Base-by-base conservation (phyloP, 2,329 filamentous ascomycete species). In the Talaromyces sp. region DNA sequence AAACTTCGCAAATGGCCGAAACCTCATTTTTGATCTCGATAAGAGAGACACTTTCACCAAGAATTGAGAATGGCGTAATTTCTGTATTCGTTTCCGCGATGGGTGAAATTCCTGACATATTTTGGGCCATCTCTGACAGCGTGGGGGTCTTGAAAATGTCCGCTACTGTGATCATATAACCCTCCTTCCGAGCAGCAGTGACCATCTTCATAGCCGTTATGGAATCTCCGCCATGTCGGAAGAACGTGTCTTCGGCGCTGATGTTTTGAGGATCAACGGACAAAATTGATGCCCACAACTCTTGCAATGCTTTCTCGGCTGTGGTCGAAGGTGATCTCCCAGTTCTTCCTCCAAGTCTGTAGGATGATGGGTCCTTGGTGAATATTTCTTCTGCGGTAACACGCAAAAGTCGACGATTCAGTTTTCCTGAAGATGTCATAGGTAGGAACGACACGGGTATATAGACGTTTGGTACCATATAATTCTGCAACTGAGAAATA, bases 181-280 rank as follows among this genome's bases (percentile, higher is more conserved):
- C 62, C n/a, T 61, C 36, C 30, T 57, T 59, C 5, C 62, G 52
- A 19, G 59, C 62, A 28, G 56, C 44, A 8, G 58, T 59, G 22
- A 65, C 65, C 10, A 70, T 39, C 52, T 59, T 64, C 63, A 70
- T 69, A 10, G 68, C 68, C 13, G 62, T 39, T 55, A 69, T 61
- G 3, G 67, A 68, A 54, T 70, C 67, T 5, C 67, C 67, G 22
- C 72, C 72, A 11, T 68, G 62, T n/a, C 58, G 53, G 61, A 71
- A 71, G 61, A 71, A 71, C 55, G 65, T 67, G 57, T 71, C 65
- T 11, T 69, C 63, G 9, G 61, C 59, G 11, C 62, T 58, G 32
- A 67, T 64, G 28, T 19, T 58, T 5, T 58, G 58, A 17, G 65
- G 36, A 55, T 65, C 56, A 0, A 65, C 51, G 19, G 58, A 60